Base-by-base conservation (phyloP, 495 filamentous ascomycete genomes). In the Penicillium nucicola region DNA sequence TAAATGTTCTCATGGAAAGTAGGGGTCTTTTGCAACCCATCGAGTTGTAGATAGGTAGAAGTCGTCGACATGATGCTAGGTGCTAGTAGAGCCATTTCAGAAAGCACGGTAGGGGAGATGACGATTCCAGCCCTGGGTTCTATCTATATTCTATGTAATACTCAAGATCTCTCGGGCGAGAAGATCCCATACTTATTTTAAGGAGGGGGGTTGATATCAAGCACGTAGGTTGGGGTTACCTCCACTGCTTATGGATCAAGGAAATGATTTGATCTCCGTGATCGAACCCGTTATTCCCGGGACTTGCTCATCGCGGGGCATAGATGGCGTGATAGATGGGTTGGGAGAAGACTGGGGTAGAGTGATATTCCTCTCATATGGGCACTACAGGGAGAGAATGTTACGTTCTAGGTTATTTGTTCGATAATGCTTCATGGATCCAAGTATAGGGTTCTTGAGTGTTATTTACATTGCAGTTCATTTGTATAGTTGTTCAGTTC, bases 301-400 rank as follows among this genome's bases (percentile, higher is more conserved):
- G 37, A 28, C 14, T 73, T 68, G 68, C 65, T 58, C 60, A 70
- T 65, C 55, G 68, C 66, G 70, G 70, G 66, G 68, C 54, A 47
- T 12, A 25, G 35, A 73, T 73, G 66, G 57, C 68, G 70, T 71
- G 70, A 66, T 69, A 44, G 33, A 31, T 35, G 41, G 25, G 5
- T 22, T 22, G 20, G 2, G 5, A 5, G 2, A 3, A 5, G 20
- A 22, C 20, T 22, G 20, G 20, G 20, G 20, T 22, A 22, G n/a
- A n/a, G n/a, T n/a, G n/a, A n/a, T n/a, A n/a, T n/a, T n/a, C n/a
- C n/a, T n/a, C n/a, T n/a, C n/a, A n/a, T n/a, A n/a, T n/a, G n/a
- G n/a, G n/a, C n/a, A n/a, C n/a, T n/a, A n/a, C n/a, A n/a, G n/a
- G n/a, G n/a, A n/a, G n/a, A n/a, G n/a, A n/a, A n/a, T n/a, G n/a